phyloP scores from a whole-genome alignment of 1,139 yeast species.

The Yamadazyma triangularis region DNA sequence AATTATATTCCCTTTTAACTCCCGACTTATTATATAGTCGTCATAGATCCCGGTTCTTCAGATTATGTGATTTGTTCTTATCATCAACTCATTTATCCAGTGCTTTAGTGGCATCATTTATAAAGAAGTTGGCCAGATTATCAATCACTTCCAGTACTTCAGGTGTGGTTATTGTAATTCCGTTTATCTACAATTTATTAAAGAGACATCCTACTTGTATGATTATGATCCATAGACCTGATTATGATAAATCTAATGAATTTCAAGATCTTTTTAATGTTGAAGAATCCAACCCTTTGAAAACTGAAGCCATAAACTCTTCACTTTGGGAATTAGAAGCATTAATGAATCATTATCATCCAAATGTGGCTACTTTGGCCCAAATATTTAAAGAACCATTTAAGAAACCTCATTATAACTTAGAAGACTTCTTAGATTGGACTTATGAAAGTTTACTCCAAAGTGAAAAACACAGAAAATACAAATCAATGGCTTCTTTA shows the following conservation, averaged over 20 bases:
- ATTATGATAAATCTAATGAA: slow-evolving; percentile 15
- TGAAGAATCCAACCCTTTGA: slow-evolving; percentile 65
- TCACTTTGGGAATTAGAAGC: slow-evolving; percentile 92
- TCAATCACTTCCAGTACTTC: slow-evolving; percentile 82
- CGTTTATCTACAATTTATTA: slow-evolving; percentile 85
- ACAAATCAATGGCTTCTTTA: slow-evolving; percentile 69
- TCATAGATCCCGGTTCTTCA: slow-evolving; percentile 82
- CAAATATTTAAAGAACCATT: slow-evolving; percentile 87
- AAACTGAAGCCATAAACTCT: slow-evolving; percentile 75
- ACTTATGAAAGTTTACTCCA: slow-evolving; percentile 70
- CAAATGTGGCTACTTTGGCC: slow-evolving; percentile 90
- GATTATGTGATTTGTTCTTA: slow-evolving; percentile 80
- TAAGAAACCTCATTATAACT: slow-evolving; percentile 75
- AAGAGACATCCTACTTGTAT: slow-evolving; percentile 93
- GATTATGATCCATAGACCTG: slow-evolving; percentile 69
- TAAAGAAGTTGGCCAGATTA: slow-evolving; percentile 74
- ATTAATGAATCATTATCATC: slow-evolving; percentile 85
- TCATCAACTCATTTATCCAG: slow-evolving; percentile 87
- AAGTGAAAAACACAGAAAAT: slow-evolving; percentile 66
- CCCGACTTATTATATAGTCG: slow-evolving; percentile 72
- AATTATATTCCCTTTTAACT: slow-evolving; percentile 75
- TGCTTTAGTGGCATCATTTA: slow-evolving; percentile 79
- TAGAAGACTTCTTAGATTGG: slow-evolving; percentile 96
- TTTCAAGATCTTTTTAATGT: slow-evolving; percentile 67
- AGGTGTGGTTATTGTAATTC: slow-evolving; percentile 81